These are phyloP conservation scores for Stereum hirsutum DNA, from an alignment of 1,284 basidiomycete genomes.

Conservation along the genomic window DNA sequence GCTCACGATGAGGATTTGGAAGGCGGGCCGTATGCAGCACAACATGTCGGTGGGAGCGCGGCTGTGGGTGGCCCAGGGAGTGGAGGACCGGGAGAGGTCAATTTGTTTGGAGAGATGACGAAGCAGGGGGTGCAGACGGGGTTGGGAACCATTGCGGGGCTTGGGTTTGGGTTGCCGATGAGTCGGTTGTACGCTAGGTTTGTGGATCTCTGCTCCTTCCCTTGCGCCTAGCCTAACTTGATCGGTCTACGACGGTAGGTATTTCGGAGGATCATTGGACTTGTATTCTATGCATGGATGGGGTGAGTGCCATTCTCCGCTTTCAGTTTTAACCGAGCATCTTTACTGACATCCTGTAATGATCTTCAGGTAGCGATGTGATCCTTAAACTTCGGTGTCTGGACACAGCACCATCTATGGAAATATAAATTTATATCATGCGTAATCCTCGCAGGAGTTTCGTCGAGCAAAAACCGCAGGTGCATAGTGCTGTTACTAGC, in stretches of 20 bases:
- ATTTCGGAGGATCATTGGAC: constrained; percentile 74
- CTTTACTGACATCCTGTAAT: constrained; percentile 1
- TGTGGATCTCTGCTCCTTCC: constrained; percentile 11
- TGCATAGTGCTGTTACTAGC: too few relatives aligned
- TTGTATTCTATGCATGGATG: constrained; percentile 73
- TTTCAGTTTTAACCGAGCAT: background rate
- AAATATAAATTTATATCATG: constrained; percentile 19
- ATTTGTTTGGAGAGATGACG: constrained; percentile 69
- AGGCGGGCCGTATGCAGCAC: constrained; percentile 2
- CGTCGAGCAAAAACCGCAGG: too few relatives aligned
- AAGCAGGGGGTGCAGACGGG: constrained; percentile 66
- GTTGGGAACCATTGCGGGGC: constrained; percentile 70
- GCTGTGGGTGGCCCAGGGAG: background rate
- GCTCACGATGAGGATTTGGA: constrained; percentile 18
- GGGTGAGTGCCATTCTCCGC: constrained; percentile 36
- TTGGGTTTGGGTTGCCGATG: constrained; percentile 85
- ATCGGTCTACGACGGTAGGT: constrained; percentile 33
- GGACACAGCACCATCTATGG: constrained; percentile 53
- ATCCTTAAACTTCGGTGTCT: constrained; percentile 68
- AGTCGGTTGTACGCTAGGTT: constrained; percentile 71
- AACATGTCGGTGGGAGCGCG: constrained; percentile 4
- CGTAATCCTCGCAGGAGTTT: too few relatives aligned
- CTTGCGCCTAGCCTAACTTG: background rate
- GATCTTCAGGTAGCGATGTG: constrained; percentile 60
- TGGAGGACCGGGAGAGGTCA: constrained; percentile 12